These are phyloP conservation scores for Lepidium campestre DNA, from an alignment of 441 rosid species.

Conservation along the genomic window DNA sequence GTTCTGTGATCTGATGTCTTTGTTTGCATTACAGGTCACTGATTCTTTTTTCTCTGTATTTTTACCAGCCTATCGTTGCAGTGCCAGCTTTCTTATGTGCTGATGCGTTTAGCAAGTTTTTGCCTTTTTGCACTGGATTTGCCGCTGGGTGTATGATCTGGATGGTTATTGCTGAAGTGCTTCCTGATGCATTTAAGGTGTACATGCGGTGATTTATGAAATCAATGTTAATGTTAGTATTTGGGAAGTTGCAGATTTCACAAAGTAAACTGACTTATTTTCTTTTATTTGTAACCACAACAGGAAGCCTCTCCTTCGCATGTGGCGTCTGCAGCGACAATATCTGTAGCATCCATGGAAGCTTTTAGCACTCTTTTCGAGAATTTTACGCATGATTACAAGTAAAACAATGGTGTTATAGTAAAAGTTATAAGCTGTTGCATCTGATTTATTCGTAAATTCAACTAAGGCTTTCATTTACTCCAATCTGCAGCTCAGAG, in stretches of 20 bases:
- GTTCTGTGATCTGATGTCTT: conserved; percentile 1
- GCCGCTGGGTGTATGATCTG: conserved; percentile 99
- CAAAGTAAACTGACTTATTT: not conserved
- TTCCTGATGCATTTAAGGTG: conserved; percentile 98
- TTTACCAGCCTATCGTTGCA: conserved; percentile 84
- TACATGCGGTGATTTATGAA: not conserved
- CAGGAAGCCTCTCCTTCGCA: conserved; percentile 92
- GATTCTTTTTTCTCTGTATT: not conserved
- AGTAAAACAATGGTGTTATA: conserved; percentile 43
- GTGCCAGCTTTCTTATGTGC: conserved; percentile 98
- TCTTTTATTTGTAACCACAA: conserved; percentile 11
- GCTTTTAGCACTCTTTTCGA: conserved; percentile 76
- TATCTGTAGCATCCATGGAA: conserved; percentile 98
- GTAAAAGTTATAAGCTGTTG: not conserved
- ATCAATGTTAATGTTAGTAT: not conserved
- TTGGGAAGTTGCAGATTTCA: conserved; percentile 5
- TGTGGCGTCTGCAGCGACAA: conserved; percentile 92
- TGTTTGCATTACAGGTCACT: not conserved
- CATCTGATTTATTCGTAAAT: not conserved
- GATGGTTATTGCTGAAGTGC: conserved; percentile 99
- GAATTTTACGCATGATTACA: conserved; percentile 77
- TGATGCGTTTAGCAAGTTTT: conserved; percentile 87
- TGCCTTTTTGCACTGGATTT: conserved; percentile 98
- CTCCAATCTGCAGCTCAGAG: conserved; percentile 62
- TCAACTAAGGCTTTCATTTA: conserved; percentile 9